Percentiles rank a stretch among this genome's conserved stretches.
These are phyloP conservation scores for Ottelia alismoides DNA, from an alignment of 106 monocot species.

Conservation along the genomic window DNA sequence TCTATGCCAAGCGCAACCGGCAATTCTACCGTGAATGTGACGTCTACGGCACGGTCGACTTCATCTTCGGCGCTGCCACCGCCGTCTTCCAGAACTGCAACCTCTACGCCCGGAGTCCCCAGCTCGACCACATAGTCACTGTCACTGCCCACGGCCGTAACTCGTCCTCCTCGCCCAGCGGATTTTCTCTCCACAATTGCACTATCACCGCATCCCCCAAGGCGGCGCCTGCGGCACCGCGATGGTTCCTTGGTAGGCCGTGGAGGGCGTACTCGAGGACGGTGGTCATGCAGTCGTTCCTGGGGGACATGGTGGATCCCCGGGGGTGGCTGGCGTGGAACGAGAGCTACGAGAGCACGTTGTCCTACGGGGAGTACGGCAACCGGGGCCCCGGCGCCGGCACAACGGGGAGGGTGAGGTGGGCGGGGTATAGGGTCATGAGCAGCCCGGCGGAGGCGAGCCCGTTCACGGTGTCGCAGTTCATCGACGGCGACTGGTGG, in stretches of 20 bases:
- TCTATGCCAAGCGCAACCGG: not conserved
- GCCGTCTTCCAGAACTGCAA: slow-evolving; percentile 4
- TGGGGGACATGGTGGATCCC: slow-evolving; percentile 10
- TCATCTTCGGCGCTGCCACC: slow-evolving; percentile 1
- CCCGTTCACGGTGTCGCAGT: slow-evolving; percentile 3
- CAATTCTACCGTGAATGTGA: slow-evolving; percentile 6
- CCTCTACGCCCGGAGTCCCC: not conserved
- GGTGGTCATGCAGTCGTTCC: slow-evolving; percentile 12
- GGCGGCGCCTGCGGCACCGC: not conserved
- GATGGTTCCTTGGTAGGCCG: slow-evolving; percentile 9
- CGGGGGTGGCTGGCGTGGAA: slow-evolving; percentile 21
- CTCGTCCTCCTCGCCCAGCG: not conserved
- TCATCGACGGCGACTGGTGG: slow-evolving; percentile 17
- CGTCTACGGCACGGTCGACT: slow-evolving; percentile 5
- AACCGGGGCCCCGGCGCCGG: slow-evolving; percentile 16
- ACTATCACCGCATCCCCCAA: not conserved
- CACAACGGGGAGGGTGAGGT: slow-evolving; percentile 7
- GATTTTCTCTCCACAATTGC: slow-evolving; percentile 3
- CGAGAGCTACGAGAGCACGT: slow-evolving; percentile 5
- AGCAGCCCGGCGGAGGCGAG: slow-evolving; percentile 5
- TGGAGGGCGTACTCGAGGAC: slow-evolving; percentile 17
- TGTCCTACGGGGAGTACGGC: slow-evolving; percentile 22
- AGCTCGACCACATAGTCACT: not conserved
- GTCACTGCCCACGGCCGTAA: slow-evolving; percentile 3
- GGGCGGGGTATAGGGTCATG: slow-evolving; percentile 20